Conservation (phyloP, 2,329 filamentous ascomycete species). For the Calonectria pseudoreteaudii region DNA sequence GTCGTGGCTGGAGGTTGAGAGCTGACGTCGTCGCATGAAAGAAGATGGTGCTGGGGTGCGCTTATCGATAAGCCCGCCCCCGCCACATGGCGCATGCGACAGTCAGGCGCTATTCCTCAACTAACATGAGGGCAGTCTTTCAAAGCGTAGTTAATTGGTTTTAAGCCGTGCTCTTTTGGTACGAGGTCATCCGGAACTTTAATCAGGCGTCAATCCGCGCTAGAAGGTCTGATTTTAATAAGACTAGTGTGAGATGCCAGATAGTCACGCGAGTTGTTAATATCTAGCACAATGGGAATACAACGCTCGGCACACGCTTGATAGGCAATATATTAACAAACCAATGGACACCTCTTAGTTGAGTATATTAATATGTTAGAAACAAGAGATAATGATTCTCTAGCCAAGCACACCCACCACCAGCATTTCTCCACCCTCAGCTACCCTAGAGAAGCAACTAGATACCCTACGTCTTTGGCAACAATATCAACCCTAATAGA, state of each 20-base stretch:
- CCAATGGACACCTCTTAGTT: not conserved
- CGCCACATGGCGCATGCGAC: not conserved
- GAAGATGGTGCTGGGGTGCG: not conserved
- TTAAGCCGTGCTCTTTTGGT: not conserved
- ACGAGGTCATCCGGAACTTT: not conserved
- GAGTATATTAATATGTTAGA: not conserved
- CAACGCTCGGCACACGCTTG: not conserved
- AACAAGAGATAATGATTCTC: not conserved
- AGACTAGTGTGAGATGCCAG: not conserved
- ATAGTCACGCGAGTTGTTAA: not conserved
- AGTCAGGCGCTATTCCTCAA: not conserved
- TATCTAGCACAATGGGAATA: not conserved
- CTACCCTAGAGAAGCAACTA: not conserved
- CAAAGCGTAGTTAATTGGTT: not conserved
- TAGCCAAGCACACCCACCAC: not conserved
- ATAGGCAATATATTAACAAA: not conserved
- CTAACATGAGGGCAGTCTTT: not conserved
- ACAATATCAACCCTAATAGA: not conserved
- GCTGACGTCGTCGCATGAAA: slow-evolving; percentile 14
- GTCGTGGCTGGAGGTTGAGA: not conserved
- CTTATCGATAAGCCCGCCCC: slow-evolving; percentile 14
- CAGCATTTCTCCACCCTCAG: not conserved
- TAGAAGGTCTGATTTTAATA: not conserved
- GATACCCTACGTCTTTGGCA: not conserved
- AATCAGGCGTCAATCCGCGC: not conserved